Evolutionary conservation across 495 filamentous ascomycete species (phyloP), one percentile per base, ranked within the genome.

Genomic region (Talaromyces ruber): DNA sequence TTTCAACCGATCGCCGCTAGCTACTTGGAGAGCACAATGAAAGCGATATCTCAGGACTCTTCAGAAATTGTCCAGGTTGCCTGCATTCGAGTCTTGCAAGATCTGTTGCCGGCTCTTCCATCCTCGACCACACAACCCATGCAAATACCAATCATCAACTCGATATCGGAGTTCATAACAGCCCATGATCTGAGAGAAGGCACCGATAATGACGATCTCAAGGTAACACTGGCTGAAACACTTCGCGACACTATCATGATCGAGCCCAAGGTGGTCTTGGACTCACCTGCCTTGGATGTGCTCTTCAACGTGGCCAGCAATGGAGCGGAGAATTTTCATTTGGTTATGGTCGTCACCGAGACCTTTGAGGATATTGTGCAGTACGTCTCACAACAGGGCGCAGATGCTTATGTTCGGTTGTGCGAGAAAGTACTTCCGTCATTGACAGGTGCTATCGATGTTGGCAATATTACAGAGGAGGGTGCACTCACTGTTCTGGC

Each of bases 51-150:
- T 18, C 73, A 78, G 24, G 93, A 97, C 58, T 74, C 85, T 6
- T 86, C 90, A 4, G 92, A 96, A 68, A 81, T 98, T 32, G 92
- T 98, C 28, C 89, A 92, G 71, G 95, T 96, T 26, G 85, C 94
- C 12, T 93, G 90, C 70, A 89, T 98, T 62, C 93, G 92, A 63
- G 87, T 91, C 1, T 72, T 97, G 45, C 92, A 97, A 71, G 88
- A 90, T 68, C 89, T 93, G 58, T 78, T 96, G 26, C 82, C 80
- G 39, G 79, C 86, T 6, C 66, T 86, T 53, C 78, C 83, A 11
- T 66, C 75, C 6, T 72, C 74, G 25, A 74, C 84, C 26, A 80
- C 82, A 2, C 73, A 77, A 45, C 80, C 83, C 34, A 79, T 90
- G 58, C 94, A 98, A 71, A 65, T 79, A 0, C 76, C 86, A 8